phyloP scores from a whole-genome alignment of 2,329 filamentous ascomycete species.

The Zalaria sp. region DNA sequence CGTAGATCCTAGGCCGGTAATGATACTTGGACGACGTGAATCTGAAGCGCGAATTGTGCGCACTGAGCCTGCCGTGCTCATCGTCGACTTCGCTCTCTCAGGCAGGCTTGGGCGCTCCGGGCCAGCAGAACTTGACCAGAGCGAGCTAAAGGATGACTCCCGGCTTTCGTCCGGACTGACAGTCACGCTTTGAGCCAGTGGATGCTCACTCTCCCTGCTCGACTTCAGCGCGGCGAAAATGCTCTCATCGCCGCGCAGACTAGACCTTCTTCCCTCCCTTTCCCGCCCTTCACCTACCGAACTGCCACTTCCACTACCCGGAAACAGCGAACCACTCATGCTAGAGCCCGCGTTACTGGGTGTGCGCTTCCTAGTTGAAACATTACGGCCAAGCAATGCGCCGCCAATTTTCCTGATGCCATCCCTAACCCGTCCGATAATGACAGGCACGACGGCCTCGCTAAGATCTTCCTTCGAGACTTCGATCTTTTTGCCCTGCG shows the following conservation, averaged over 20 bases:
- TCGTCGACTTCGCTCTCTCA: constrained; percentile 26
- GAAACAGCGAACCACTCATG: too few species aligned
- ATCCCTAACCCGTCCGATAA: constrained; percentile 72
- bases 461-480: constrained; percentile 86
- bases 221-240: constrained; percentile 36
- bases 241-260: constrained; percentile 44
- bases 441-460: constrained; percentile 74
- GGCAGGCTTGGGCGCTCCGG: constrained; percentile 12
- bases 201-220: constrained; percentile 49
- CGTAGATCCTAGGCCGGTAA: constrained; percentile 15
- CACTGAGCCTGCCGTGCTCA: constrained; percentile 27
- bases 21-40: constrained; percentile 10
- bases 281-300: too few species aligned
- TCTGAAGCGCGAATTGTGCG: constrained; percentile 31
- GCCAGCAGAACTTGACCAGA: constrained; percentile 7
- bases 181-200: constrained; percentile 59
- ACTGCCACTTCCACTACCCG: too few species aligned
- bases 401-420: constrained; percentile 48
- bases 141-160: constrained; percentile 2
- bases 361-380: constrained; percentile 4
- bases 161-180: constrained; percentile 44
- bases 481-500: constrained; percentile 73
- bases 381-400: constrained; percentile 25
- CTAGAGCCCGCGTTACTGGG: too few species aligned
- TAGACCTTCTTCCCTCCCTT: constrained; percentile 37